Percentiles rank a stretch among this genome's conserved stretches.
These are phyloP conservation scores for Malus domestica DNA, from an alignment of 306 rosid species.

Conservation along the genomic window DNA sequence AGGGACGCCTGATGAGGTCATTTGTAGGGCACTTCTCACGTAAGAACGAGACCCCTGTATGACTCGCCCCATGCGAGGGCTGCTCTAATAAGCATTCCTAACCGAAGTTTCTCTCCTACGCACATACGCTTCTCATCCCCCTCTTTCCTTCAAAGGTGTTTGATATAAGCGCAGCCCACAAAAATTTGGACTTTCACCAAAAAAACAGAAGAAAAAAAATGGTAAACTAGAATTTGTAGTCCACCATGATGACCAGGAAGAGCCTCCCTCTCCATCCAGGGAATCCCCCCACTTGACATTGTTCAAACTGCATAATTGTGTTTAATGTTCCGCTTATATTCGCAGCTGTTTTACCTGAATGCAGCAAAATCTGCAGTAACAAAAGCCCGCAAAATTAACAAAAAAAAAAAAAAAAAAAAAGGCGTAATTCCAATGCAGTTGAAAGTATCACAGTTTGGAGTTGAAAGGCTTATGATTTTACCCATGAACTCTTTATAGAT, in stretches of 20 bases:
- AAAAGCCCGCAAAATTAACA: not conserved
- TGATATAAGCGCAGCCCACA: slow-evolving; percentile 49
- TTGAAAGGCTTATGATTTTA: slow-evolving; percentile 13
- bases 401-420: not conserved
- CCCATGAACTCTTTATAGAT: slow-evolving; percentile 35
- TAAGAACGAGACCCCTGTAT: too few relatives aligned
- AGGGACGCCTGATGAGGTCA: not conserved
- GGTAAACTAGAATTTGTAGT: slow-evolving; percentile 37
- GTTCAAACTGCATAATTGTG: slow-evolving; percentile 32
- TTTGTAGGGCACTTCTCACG: not conserved
- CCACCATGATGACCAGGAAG: slow-evolving; percentile 38
- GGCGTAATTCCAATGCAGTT: not conserved
- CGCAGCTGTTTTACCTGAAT: slow-evolving; percentile 26
- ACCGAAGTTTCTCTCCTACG: slow-evolving; percentile 3
- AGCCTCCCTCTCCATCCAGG: slow-evolving; percentile 63
- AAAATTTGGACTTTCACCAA: slow-evolving; percentile 53
- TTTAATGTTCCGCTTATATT: slow-evolving; percentile 21
- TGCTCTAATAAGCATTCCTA: too few relatives aligned
- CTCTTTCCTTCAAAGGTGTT: slow-evolving; percentile 38
- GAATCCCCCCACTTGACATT: slow-evolving; percentile 22
- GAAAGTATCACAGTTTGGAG: not conserved
- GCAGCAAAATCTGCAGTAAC: slow-evolving; percentile 30
- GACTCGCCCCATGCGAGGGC: too few relatives aligned
- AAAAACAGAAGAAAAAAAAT: slow-evolving; percentile 9
- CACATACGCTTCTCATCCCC: slow-evolving; percentile 39